Base-by-base conservation (phyloP, 768 basidiomycete genomes). In the Myochromella boudieri region DNA sequence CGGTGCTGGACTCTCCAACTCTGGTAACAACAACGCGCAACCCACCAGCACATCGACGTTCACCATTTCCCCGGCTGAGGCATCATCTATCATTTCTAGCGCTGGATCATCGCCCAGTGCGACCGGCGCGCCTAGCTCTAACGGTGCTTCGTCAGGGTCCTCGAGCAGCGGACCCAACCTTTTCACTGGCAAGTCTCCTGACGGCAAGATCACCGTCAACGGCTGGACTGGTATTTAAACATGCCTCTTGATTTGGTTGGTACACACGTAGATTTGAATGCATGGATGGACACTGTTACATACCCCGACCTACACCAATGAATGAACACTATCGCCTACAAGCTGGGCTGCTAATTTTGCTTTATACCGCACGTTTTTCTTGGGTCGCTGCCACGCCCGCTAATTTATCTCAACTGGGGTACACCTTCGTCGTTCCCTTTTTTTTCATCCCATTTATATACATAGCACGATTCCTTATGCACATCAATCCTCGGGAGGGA, bases 151-250 rank as follows among this genome's bases (percentile, higher is more conserved):
- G 21, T 32, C 42, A 1, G 15, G 22, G 15, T 41, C 49, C 18
- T 51, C 61, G 14, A 4, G 6, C 10, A 58, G 68, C 27, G 63
- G 63, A 28, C 75, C 74, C 37, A 74, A 75, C 60, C 51, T 61
- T 28, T 63, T 59, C 57, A 72, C 66, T 10, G 81, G 80, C 46
- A 56, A 58, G 24, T 65, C 69, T 28, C 44, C 68, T 9, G 71
- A 75, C 51, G 75, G 75, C 21, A 52, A 60, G 25, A 62, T 76
- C 45, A 69, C 63, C 47, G 75, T 81, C 42, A 61, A 71, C 37
- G 83, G 82, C 11, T 73, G 78, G 74, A 58, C 53, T 11, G 56
- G 42, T 42, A 46, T 70, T 28, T 42, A 32, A 44, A 22, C n/a
- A 24, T 9, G 6, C 10, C 12, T 25, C 31, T 24, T 7, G 27